Evolutionary conservation across 202 grass and related monocot genomes (phyloP), one percentile per base, ranked within the genome.

Genomic region (Panicum virgatum): DNA sequence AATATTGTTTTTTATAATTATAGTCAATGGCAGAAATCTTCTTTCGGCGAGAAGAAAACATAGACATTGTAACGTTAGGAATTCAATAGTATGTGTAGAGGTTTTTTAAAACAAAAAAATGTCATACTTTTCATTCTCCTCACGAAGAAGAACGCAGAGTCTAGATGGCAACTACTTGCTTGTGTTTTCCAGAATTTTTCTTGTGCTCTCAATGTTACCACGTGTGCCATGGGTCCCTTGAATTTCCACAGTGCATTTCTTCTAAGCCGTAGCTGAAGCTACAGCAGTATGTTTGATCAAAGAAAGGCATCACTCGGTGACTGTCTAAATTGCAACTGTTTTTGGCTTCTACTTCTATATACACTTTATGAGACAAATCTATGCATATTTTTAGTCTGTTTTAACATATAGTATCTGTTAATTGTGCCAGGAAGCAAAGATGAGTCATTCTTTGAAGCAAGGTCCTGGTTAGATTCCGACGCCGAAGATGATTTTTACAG

Each of bases 401-500:
- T 13, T 15, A 32, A 16, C 2, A 68, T 15, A 32, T 15, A 40
- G 4, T 40, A 8, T 20, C 54, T 44, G 29, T 65, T 56, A 4
- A 23, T n/a, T 50, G 34, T 58, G 7, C 12, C 69, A 98, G 96
- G 86, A 56, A 95, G 84, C 73, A 91, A 82, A 86, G 96, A 95
- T 70, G 96, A 95, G 20, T 82, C 60, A 0, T 98, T 98, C 83
- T 98, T 94, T 32, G 96, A 95, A 82, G 82, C 96, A 43, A 86
- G 76, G 62, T 51, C 66, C 0, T 93, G 86, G 83, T 83, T 98
- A 26, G 96, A 93, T 62, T 98, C 88, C 0, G 96, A 98, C 26
- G 81, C 78, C 5, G 92, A 98, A 22, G 92, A 98, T 27, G 96
- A 98, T 77, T 98, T 95, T 63, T 78, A 91, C 70, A 95, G 96